Conservation (phyloP, 2,329 filamentous ascomycete species). For the Pseudocercospora eumusae region DNA sequence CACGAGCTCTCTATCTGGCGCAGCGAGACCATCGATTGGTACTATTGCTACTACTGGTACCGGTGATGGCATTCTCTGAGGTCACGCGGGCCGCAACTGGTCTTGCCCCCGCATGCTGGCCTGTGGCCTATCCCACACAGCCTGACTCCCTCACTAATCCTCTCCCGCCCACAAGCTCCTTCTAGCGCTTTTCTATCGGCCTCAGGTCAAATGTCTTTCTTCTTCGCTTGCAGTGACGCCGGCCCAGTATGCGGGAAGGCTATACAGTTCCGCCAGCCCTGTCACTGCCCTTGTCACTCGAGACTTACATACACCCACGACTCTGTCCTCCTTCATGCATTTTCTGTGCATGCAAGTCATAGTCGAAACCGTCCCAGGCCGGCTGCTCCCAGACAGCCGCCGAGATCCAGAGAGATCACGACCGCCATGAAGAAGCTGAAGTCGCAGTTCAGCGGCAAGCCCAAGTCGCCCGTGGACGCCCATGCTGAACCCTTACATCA, state of each 20-base stretch:
- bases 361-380: slow-evolving; percentile 5
- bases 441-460: slow-evolving; percentile 11
- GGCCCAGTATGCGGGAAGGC: slow-evolving; percentile 14
- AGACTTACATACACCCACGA: slow-evolving; percentile 3
- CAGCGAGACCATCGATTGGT: not conserved
- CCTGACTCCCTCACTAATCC: slow-evolving; percentile 4
- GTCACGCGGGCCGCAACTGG: slow-evolving; percentile 6
- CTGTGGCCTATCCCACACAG: slow-evolving; percentile 19
- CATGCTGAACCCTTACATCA: not conserved
- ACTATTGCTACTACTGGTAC: no score
- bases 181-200: slow-evolving; percentile 5
- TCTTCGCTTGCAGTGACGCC: slow-evolving; percentile 9
- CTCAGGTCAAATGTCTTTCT: slow-evolving; percentile 8
- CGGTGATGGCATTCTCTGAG: not conserved
- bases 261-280: slow-evolving; percentile 9
- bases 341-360: slow-evolving; percentile 12
- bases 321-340: not conserved
- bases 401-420: slow-evolving; percentile 13
- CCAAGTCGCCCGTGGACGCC: not conserved
- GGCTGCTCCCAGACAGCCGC: slow-evolving; percentile 15
- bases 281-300: slow-evolving; percentile 5
- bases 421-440: slow-evolving; percentile 19
- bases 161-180: slow-evolving; percentile 7
- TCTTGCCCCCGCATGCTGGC: slow-evolving; percentile 9
- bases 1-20: not conserved